Evolutionary conservation across 1,284 basidiomycete species (phyloP).

Genomic region (Ganoderma lingzhi): DNA sequence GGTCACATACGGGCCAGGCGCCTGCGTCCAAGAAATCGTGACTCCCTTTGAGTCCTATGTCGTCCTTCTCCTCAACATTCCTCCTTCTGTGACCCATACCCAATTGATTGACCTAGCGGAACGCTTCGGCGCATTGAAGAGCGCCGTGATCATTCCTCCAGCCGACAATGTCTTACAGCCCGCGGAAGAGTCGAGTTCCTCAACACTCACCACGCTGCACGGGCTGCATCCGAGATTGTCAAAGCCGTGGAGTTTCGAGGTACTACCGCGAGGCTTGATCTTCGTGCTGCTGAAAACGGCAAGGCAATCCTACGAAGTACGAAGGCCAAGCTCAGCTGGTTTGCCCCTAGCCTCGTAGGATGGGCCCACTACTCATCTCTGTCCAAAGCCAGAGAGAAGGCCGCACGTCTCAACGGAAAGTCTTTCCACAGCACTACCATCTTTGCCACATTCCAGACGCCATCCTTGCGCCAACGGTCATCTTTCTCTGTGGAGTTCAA

Average conservation of each 20-base stretch:
- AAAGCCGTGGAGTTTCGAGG: conserved; percentile 8
- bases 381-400: conserved; percentile 30
- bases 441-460: conserved; percentile 34
- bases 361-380: conserved; percentile 39
- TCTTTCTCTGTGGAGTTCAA: conserved; percentile 42
- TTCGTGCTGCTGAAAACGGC: conserved; percentile 34
- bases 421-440: conserved; percentile 32
- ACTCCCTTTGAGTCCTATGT: conserved; percentile 51
- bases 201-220: conserved; percentile 22
- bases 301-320: conserved; percentile 38
- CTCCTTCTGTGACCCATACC: conserved; percentile 10
- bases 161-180: conserved; percentile 12
- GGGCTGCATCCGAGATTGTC: conserved; percentile 26
- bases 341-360: conserved; percentile 35
- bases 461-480: conserved; percentile 27
- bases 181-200: conserved; percentile 31
- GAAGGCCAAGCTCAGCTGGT: conserved; percentile 41
- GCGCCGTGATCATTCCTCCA: conserved; percentile 18
- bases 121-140: conserved; percentile 28
- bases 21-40: conserved; percentile 43
- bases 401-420: conserved; percentile 29
- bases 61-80: conserved; percentile 43
- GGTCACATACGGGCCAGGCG: conserved; percentile 48
- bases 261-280: conserved; percentile 30
- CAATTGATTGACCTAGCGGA: conserved; percentile 28